Base-by-base conservation (phyloP, 176 grass and related monocot genomes). In the Typha latifolia region DNA sequence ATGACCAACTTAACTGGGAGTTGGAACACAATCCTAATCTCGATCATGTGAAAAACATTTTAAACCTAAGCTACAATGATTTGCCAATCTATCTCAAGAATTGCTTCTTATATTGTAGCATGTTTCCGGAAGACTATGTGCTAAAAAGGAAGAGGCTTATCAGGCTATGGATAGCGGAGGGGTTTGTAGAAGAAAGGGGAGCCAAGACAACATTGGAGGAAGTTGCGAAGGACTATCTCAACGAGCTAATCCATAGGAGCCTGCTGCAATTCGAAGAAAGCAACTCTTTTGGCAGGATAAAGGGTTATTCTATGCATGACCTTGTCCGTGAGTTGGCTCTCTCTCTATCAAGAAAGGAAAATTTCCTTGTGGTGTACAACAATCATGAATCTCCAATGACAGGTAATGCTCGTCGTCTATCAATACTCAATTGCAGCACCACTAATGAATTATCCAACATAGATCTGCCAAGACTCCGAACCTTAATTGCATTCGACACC, bases 191-290 rank as follows among this genome's bases (percentile, higher is more conserved):
- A 26, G 24, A 26, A 2, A 26, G 24, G 24, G 24, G 24, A 26
- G 24, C 24, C 24, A 26, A 26, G 1, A 26, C 24, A 26, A 26
- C 24, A 26, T 26, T 26, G 24, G 24, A 90, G 73, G 83, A 90
- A 49, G 76, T 86, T n/a, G 87, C 83, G 0, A 72, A 83, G 22
- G 70, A 50, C 12, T 71, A 83, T 71, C 72, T 86, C 22, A 63
- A 64, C n/a, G 64, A 86, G 51, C 72, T 90, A 24, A 73, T 90
- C 12, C 12, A 26, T 3, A 69, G 73, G 13, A 80, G 81, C 34
- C 47, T 90, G 77, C 47, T 90, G 47, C 73, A 90, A 49, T 72
- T 83, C 24, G 80, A 48, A 0, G 4, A 15, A 11, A 56, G 8
- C 9, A 89, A 94, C 59, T 59, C 55, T 49, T 78, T 77, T 48